Evolutionary conservation across 2,329 filamentous ascomycete genomes (phyloP), one percentile per base, ranked within the genome.

Genomic region (Paracamarosporium sp.): DNA sequence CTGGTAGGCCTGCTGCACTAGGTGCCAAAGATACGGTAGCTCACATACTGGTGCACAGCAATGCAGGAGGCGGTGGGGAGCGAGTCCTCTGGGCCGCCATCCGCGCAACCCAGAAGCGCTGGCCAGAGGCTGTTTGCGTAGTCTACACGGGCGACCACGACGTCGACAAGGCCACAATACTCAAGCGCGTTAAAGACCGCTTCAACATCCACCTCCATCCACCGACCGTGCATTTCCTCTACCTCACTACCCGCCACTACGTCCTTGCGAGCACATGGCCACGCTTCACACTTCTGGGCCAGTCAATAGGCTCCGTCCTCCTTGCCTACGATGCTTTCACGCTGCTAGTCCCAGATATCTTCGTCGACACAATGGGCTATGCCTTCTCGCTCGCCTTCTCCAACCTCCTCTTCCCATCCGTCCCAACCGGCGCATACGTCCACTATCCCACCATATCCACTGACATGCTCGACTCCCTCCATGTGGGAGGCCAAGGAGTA

Each of bases 371-470:
- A 1, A 97, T 99, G 93, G 95, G 95, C 61, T 99, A 97, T 71
- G 93, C 94, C 25, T 99, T 98, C 73, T 86, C 91, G 0, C 85
- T 97, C 11, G 92, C 91, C 8, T 82, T 97, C 3, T 90, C 85
- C 76, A 95, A 93, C 72, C 85, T 90, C 62, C 82, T 98, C 24
- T 98, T 98, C 72, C 90, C 86, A 0, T 77, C 80, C 33, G 85
- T 97, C 1, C 91, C 94, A 0, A 97, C 93, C 0, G 93, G 87
- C 44, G 93, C 95, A 51, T 99, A 99, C 73, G 93, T 98, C 1
- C 95, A 99, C 79, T 99, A 98, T 74, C 95, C 95, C 1, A 98
- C 94, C 55, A 99, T 99, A 53, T 97, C 93, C 3, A 99, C 93
- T 50, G 95, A 99, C 71, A 99, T 99, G 95, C 86, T 99, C 4